A percentile compares a stretch with the other conserved stretches of the same genome.
Conservation (phyloP, 208 protist genomes). For the Herpetomonas samuelpessoai region DNA sequence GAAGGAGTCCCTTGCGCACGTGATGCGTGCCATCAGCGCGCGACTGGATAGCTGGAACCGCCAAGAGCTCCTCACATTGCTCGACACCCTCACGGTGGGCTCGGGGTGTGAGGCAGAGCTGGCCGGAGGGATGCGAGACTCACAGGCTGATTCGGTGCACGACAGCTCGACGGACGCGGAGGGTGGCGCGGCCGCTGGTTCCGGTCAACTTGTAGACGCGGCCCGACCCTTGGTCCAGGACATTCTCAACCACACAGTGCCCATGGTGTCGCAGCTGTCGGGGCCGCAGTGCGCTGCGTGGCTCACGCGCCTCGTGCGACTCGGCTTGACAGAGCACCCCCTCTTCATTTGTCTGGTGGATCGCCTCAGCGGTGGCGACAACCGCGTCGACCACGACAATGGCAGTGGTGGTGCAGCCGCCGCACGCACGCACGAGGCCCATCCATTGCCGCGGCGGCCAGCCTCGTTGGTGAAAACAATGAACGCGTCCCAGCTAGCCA, state of each 20-base stretch:
- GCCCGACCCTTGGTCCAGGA: conserved; percentile 14
- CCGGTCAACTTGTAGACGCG: background rate
- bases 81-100: conserved; percentile 47
- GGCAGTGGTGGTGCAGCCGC: background rate
- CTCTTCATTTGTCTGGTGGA: conserved; percentile 26
- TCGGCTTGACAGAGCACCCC: conserved; percentile 27
- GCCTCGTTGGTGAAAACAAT: background rate
- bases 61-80: conserved; percentile 47
- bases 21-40: conserved; percentile 27
- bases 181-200: no score
- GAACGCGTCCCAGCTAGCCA: conserved; percentile 34
- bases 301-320: conserved; percentile 34
- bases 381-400: conserved; percentile 2
- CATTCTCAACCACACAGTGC: conserved; percentile 13
- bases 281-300: conserved; percentile 51
- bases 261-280: conserved; percentile 24
- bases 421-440: background rate
- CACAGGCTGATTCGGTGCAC: no score
- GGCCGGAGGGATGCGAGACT: no score
- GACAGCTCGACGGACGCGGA: no score
- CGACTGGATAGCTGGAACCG: conserved; percentile 35
- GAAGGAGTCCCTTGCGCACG: conserved; percentile 14
- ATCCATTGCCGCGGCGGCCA: no score
- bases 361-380: conserved; percentile 6
- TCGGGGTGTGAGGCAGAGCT: no score